These are phyloP conservation scores for Karstenula rhodostoma DNA, from an alignment of 2,329 filamentous ascomycete species.

Conservation along the genomic window DNA sequence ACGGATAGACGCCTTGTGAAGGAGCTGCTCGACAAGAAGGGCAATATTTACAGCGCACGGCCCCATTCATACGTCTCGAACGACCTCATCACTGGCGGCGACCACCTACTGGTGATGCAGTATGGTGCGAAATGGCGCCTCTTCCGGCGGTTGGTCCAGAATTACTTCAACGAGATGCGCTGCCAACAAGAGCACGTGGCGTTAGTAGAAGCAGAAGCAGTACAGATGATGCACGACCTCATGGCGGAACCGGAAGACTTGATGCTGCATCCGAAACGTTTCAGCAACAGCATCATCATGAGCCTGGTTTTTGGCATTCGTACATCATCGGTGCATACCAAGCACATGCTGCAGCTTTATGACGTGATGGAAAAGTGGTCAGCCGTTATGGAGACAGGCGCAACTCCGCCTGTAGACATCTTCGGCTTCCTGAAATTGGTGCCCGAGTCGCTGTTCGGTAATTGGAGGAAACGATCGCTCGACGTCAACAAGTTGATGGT, in stretches of 20 bases:
- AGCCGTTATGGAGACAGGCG: slow-evolving; percentile 54
- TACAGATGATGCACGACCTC: slow-evolving; percentile 59
- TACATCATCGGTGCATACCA: slow-evolving; percentile 14
- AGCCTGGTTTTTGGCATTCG: slow-evolving; percentile 36
- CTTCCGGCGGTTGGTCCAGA: slow-evolving; percentile 56
- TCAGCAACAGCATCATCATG: slow-evolving; percentile 57
- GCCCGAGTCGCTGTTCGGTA: slow-evolving; percentile 38
- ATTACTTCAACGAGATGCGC: slow-evolving; percentile 56
- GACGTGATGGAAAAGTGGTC: slow-evolving; percentile 53
- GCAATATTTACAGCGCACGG: slow-evolving; percentile 14
- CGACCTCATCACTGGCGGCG: slow-evolving; percentile 54
- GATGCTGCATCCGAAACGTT: slow-evolving; percentile 59
- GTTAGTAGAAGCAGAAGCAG: slow-evolving; percentile 58
- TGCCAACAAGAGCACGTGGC: slow-evolving; percentile 54
- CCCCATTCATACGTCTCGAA: slow-evolving; percentile 9
- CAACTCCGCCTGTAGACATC: slow-evolving; percentile 58
- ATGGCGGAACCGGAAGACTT: slow-evolving; percentile 50
- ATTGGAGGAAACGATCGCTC: slow-evolving; percentile 23
- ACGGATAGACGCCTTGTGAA: slow-evolving; percentile 15
- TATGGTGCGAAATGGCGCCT: slow-evolving; percentile 57
- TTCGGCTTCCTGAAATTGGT: slow-evolving; percentile 41
- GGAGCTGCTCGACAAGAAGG: slow-evolving; percentile 19
- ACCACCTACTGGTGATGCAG: slow-evolving; percentile 59
- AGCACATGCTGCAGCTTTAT: slow-evolving; percentile 51
- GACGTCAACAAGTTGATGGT: slow-evolving; percentile 22